Conservation (phyloP, 1,284 basidiomycete genomes). For the Chalciporus sp. region DNA sequence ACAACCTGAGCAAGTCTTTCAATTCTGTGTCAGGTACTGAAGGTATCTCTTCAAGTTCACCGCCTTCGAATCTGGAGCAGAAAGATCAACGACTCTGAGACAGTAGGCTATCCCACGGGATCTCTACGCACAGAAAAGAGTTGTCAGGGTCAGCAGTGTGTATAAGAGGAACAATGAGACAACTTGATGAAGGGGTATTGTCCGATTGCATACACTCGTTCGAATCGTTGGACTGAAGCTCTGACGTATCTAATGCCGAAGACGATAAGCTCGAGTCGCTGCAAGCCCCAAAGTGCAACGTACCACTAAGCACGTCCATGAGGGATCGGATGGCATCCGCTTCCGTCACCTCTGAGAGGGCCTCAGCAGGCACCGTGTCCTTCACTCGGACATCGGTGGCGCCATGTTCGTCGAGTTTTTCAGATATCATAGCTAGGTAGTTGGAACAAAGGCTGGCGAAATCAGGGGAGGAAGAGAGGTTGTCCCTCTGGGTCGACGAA, state of each 20-base stretch:
- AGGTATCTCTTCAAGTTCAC: too few relatives aligned
- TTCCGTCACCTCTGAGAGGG: slow-evolving; percentile 27
- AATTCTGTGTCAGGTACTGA: too few relatives aligned
- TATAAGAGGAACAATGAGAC: too few relatives aligned
- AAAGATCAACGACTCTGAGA: too few relatives aligned
- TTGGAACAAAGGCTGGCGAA: slow-evolving; percentile 44
- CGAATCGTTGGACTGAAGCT: slow-evolving; percentile 38
- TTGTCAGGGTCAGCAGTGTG: too few relatives aligned
- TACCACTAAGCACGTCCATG: slow-evolving; percentile 47
- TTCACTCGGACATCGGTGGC: slow-evolving; percentile 17
- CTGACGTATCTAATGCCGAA: slow-evolving; percentile 37
- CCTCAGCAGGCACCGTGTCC: slow-evolving; percentile 16
- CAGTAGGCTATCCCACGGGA: too few relatives aligned
- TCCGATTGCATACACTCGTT: too few relatives aligned
- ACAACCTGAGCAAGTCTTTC: too few relatives aligned
- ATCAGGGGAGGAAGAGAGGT: slow-evolving; percentile 30
- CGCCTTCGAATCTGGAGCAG: too few relatives aligned
- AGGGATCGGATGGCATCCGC: slow-evolving; percentile 41
- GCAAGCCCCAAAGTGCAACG: not conserved
- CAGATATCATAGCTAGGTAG: slow-evolving; percentile 51
- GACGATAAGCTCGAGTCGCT: not conserved
- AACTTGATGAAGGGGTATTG: too few relatives aligned
- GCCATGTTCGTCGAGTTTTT: slow-evolving; percentile 36
- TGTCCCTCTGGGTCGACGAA: slow-evolving; percentile 19
- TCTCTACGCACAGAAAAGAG: too few relatives aligned